Evolutionary conservation across 331 rosid genomes (phyloP).

Genomic region (Quercus lobata): DNA sequence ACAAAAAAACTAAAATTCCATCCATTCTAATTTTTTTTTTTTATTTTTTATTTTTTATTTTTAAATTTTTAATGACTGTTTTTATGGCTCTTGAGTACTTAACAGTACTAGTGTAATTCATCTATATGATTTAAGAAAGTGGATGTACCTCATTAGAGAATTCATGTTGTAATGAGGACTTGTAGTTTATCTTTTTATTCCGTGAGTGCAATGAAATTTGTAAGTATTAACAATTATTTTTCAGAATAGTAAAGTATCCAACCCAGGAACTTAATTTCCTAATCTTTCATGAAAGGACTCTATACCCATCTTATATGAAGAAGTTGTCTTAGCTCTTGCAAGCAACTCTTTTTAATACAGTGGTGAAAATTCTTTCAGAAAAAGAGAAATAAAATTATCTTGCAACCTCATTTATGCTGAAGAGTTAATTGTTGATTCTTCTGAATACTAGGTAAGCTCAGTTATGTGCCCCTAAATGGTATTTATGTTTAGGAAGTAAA

Average conservation of each 20-base stretch:
- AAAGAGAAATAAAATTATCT: background rate
- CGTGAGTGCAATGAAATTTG: background rate
- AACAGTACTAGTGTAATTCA: background rate
- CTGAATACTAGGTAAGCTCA: conserved; percentile 69
- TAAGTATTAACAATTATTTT: background rate
- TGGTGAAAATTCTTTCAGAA: no score
- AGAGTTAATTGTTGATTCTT: conserved; percentile 14
- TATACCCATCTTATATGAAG: background rate
- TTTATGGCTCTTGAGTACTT: background rate
- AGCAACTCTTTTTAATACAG: background rate
- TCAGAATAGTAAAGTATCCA: background rate
- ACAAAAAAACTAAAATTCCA: background rate
- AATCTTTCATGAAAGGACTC: background rate
- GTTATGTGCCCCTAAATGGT: background rate
- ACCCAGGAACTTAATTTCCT: background rate
- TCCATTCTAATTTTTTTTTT: background rate
- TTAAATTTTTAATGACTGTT: background rate
- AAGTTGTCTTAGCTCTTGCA: background rate
- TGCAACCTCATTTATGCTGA: background rate
- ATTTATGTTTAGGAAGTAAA: background rate
- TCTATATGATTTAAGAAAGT: background rate
- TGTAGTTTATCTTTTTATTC: background rate
- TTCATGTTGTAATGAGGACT: no score
- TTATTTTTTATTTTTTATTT: background rate
- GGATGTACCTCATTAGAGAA: background rate